These are phyloP conservation scores for Colletotrichum lentis DNA, from an alignment of 2,329 filamentous ascomycete genomes.

Conservation along the genomic window DNA sequence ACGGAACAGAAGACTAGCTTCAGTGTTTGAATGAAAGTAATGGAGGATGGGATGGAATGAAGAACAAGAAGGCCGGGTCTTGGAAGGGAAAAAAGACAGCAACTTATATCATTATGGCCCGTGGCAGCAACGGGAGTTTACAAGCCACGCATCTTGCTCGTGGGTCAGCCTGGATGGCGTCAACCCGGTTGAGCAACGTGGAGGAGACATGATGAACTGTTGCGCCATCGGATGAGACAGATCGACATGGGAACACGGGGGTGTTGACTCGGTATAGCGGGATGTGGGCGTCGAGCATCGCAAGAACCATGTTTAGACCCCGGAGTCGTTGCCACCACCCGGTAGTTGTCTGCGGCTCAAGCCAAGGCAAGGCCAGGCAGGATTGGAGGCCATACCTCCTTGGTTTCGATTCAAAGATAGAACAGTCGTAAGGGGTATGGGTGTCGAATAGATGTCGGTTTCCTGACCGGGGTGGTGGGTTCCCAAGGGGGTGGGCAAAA, in stretches of 20 bases:
- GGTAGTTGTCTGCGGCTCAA: constrained; percentile 29
- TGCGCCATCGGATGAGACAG: constrained; percentile 29
- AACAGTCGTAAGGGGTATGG: constrained; percentile 20
- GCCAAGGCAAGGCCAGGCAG: constrained; percentile 11
- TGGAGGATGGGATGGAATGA: constrained; percentile 11
- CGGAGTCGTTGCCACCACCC: constrained; percentile 18
- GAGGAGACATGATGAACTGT: constrained; percentile 11
- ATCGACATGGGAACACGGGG: constrained; percentile 14
- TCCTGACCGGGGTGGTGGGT: constrained; percentile 19
- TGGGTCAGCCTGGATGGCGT: constrained; percentile 20
- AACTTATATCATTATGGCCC: constrained; percentile 27
- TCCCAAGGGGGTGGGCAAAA: constrained; percentile 9
- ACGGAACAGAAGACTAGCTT: constrained; percentile 37
- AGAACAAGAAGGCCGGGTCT: not conserved
- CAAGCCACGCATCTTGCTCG: constrained; percentile 2
- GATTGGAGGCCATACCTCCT: constrained; percentile 1
- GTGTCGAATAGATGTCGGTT: constrained; percentile 26
- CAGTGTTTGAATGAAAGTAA: constrained; percentile 31
- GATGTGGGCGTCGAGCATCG: constrained; percentile 25
- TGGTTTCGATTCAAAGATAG: constrained; percentile 13
- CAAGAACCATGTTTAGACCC: constrained; percentile 3
- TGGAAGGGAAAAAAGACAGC: not conserved
- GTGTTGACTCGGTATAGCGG: constrained; percentile 13
- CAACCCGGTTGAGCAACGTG: constrained; percentile 10
- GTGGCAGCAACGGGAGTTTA: not conserved